phyloP scores from a whole-genome alignment of 305 asterid species.

The Fraxinus greggii region DNA sequence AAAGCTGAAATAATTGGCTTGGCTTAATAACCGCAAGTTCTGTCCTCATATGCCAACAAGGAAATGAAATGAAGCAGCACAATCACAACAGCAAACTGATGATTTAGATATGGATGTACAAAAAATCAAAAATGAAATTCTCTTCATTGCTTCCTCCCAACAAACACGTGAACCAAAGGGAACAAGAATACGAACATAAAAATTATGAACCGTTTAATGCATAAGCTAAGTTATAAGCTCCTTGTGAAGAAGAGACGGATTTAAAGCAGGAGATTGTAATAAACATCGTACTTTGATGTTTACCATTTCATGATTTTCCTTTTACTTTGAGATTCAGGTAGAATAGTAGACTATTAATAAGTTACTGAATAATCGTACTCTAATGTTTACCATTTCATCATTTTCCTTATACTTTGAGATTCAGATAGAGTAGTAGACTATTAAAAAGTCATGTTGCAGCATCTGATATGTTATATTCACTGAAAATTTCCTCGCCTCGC shows the following conservation, averaged over 20 bases:
- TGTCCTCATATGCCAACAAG: neutral
- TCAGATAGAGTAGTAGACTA: neutral
- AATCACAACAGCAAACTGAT: neutral
- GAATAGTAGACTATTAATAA: neutral
- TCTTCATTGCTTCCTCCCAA: neutral
- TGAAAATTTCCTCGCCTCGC: neutral
- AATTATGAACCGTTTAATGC: neutral
- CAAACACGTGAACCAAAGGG: neutral
- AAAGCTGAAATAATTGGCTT: neutral
- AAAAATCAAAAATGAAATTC: neutral
- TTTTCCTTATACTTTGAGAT: neutral
- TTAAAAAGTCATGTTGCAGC: neutral
- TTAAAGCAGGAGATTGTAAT: neutral
- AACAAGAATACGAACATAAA: neutral
- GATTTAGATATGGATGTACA: neutral
- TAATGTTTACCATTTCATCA: neutral
- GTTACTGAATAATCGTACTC: neutral
- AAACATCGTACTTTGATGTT: neutral
- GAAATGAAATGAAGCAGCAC: neutral
- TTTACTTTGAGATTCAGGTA: neutral
- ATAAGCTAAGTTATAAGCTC: neutral
- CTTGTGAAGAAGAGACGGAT: neutral
- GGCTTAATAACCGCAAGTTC: neutral
- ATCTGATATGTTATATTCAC: neutral
- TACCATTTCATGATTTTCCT: neutral